A percentile compares a stretch with the other conserved stretches of the same genome.
These are phyloP conservation scores for Colletotrichum scovillei DNA, from an alignment of 2,329 filamentous ascomycete genomes.

Conservation along the genomic window DNA sequence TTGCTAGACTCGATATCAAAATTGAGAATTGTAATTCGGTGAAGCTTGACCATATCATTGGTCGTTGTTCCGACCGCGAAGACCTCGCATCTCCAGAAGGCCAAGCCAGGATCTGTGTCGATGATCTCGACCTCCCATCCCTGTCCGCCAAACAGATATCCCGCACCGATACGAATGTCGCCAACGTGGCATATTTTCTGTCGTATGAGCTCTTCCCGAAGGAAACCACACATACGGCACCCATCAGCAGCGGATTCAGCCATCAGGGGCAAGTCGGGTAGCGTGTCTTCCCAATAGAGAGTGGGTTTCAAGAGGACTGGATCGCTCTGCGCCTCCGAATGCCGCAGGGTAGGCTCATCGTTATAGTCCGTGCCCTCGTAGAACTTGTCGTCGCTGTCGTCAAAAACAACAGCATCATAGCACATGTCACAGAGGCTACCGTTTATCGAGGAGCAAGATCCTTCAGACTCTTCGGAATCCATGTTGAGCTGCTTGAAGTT, in stretches of 20 bases:
- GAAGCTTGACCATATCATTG: fast-evolving
- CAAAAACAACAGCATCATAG: neutral
- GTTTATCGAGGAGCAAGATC: neutral
- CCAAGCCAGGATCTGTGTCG: neutral
- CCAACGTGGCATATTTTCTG: neutral
- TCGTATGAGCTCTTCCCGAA: neutral
- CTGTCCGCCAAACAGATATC: neutral
- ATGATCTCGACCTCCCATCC: neutral
- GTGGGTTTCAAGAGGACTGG: neutral
- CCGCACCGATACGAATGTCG: neutral
- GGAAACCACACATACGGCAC: neutral
- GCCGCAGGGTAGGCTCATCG: neutral
- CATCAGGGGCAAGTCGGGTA: neutral
- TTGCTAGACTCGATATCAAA: slow-evolving; percentile 6
- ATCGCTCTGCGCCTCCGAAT: neutral
- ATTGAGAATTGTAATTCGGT: neutral
- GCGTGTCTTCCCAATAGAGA: neutral
- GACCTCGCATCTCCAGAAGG: neutral
- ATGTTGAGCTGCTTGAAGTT: neutral
- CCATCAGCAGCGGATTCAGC: neutral
- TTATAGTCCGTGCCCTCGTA: neutral
- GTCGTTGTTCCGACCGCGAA: neutral
- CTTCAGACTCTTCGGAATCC: neutral
- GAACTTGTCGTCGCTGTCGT: neutral
- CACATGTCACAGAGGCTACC: neutral